Percentiles rank a stretch among this genome's conserved stretches.
Conservation (phyloP, 225 moss, liverwort and hornwort species). For the Bryum argenteum region DNA sequence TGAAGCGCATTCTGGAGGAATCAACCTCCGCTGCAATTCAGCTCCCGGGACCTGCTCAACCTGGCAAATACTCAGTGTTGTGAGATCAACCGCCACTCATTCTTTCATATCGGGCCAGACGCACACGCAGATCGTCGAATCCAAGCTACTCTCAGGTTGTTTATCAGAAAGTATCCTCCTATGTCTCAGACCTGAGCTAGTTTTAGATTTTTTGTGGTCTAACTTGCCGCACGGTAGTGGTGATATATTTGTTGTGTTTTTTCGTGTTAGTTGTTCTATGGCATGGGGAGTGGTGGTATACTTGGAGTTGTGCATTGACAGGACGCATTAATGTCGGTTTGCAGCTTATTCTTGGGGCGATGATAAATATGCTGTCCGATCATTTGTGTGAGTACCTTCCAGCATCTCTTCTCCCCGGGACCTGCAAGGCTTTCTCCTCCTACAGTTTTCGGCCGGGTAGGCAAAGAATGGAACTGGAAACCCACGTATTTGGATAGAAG, state of each 20-base stretch:
- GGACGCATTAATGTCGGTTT: conserved; percentile 62
- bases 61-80: conserved; percentile 98
- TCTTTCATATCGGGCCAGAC: conserved; percentile 3
- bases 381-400: conserved; percentile 44
- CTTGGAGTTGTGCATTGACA: conserved; percentile 43
- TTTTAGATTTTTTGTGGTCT: conserved; percentile 29
- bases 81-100: conserved; percentile 33
- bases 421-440: neutral
- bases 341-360: conserved; percentile 57
- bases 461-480: conserved; percentile 25
- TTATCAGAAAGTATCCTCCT: conserved; percentile 35
- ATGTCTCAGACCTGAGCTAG: conserved; percentile 14
- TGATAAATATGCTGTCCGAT: conserved; percentile 56
- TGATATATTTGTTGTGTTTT: conserved; percentile 36
- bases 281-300: conserved; percentile 28
- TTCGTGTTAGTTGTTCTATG: conserved; percentile 23
- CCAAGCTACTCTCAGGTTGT: conserved; percentile 59
- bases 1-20: conserved; percentile 98
- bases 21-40: conserved; percentile 94
- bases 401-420: conserved; percentile 27
- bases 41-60: conserved; percentile 96
- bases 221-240: neutral
- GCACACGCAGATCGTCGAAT: conserved; percentile 22
- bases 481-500: conserved; percentile 25
- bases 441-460: conserved; percentile 15